Base-by-base conservation (phyloP, 2,329 filamentous ascomycete species). In the Penicillium psychrosexuale region DNA sequence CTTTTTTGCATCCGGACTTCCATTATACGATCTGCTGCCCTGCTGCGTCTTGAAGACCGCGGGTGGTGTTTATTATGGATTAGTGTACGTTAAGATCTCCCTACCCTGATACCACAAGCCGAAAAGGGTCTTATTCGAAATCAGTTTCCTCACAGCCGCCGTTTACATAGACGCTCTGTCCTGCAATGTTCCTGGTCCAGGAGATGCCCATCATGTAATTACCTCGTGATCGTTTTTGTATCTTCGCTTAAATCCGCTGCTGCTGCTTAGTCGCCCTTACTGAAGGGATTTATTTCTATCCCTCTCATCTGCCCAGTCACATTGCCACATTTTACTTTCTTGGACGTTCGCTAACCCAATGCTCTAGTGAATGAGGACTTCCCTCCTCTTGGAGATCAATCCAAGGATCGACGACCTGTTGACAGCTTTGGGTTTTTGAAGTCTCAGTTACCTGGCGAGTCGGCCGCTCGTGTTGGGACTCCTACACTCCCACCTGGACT, bases 1-100 rank as follows among this genome's bases (percentile, higher is more conserved):
- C 52, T 40, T 66, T 61, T 58, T 68, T 70, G 69, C 72, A 72
- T 69, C 67, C 66, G 68, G 66, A 68, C 67, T 69, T 66, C 28
- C 67, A 59, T 73, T 69, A 59, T 65, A 66, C 65, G 68, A 64
- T 65, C 46, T 53, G 48, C 67, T 69, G 61, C 67, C 64, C 46
- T 53, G 48, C 67, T 69, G 61, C 67, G 65, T 67, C 66, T 67
- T 70, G 66, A 66, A 61, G 66, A 65, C 66, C 62, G 51, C 57
- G 52, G 64, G 67, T 66, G 66, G 66, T 28, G 27, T 61, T 68
- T 64, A 67, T 61, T 61, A 70, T 73, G 71, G 67, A 67, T 72
- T 68, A 70, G 77, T 78, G 76, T 78, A 78, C 72, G 76, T 78
- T 78, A 78, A 77, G 62, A 62, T 74, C 72, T 77, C 75, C 76